A percentile compares a stretch with the other conserved stretches of the same genome.
Evolutionary conservation across 2,329 filamentous ascomycete species (phyloP).

Genomic region (Paecilomyces sp.): DNA sequence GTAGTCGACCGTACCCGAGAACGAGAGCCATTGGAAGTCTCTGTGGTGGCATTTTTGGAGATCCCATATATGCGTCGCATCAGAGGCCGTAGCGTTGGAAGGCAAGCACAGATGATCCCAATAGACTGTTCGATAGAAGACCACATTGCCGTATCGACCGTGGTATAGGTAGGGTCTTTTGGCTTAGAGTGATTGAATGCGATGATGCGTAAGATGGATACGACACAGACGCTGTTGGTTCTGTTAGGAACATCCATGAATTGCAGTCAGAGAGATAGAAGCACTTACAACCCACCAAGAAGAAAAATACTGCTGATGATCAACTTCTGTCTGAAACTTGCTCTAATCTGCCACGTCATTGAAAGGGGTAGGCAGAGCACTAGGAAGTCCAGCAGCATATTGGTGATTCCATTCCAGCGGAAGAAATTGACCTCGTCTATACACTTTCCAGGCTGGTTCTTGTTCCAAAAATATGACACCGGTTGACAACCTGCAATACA

Average conservation of each 20-base stretch:
- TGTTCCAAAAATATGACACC: conserved; percentile 15
- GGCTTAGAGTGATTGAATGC: conserved; percentile 9
- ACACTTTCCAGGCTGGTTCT: conserved; percentile 10
- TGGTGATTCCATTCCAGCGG: conserved; percentile 18
- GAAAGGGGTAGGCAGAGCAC: conserved; percentile 20
- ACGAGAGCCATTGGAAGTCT: neutral
- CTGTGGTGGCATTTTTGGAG: neutral
- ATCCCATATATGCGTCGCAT: conserved; percentile 9
- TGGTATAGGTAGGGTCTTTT: conserved; percentile 11
- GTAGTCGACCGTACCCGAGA: neutral
- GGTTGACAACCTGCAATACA: conserved; percentile 15
- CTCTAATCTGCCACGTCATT: conserved; percentile 18
- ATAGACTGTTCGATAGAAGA: conserved; percentile 21
- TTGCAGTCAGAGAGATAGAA: neutral
- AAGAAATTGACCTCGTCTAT: conserved; percentile 16
- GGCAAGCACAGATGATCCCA: conserved; percentile 20
- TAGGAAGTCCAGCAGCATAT: conserved; percentile 17
- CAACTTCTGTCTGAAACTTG: conserved; percentile 13
- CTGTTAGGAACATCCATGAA: neutral
- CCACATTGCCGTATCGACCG: conserved; percentile 14
- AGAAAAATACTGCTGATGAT: conserved; percentile 16
- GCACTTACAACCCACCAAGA: conserved; percentile 18
- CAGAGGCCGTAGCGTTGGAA: conserved; percentile 19
- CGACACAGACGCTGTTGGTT: conserved; percentile 15
- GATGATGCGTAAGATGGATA: conserved; percentile 17